These are phyloP conservation scores for Sarocladium strictum DNA, from an alignment of 2,329 filamentous ascomycete genomes.

Conservation along the genomic window DNA sequence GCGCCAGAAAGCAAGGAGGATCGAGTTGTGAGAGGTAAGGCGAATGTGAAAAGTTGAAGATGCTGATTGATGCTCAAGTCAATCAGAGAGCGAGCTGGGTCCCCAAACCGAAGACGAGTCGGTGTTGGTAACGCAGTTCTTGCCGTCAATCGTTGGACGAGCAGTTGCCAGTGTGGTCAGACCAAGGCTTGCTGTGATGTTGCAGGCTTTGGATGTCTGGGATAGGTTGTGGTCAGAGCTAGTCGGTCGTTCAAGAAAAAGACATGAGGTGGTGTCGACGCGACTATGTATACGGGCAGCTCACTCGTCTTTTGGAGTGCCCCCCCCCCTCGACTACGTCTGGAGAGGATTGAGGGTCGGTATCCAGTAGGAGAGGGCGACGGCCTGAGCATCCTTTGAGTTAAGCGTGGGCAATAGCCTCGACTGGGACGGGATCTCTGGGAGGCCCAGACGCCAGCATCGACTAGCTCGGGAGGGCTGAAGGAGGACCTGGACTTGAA, in stretches of 20 bases:
- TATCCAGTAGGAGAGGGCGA: slow-evolving; percentile 9
- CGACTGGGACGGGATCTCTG: slow-evolving; percentile 24
- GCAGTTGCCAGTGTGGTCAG: background rate
- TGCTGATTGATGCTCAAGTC: background rate
- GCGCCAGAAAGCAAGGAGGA: background rate
- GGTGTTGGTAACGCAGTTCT: background rate
- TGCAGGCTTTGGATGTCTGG: background rate
- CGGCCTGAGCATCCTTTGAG: slow-evolving; percentile 13
- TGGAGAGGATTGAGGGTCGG: slow-evolving; percentile 3
- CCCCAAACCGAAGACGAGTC: background rate
- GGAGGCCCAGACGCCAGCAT: slow-evolving; percentile 17
- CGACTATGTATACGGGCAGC: slow-evolving; percentile 6
- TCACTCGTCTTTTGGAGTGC: background rate
- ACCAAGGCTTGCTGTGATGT: background rate
- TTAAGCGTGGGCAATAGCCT: slow-evolving; percentile 13
- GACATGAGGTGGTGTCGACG: slow-evolving; percentile 5
- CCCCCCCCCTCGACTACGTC: slow-evolving; percentile 3
- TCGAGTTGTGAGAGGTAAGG: background rate
- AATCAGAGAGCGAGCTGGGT: too few relatives aligned
- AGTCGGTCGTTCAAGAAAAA: background rate
- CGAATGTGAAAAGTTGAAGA: background rate
- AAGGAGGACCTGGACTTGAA: slow-evolving; percentile 20
- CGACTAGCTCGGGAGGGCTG: slow-evolving; percentile 33
- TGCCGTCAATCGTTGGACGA: background rate
- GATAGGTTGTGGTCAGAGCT: background rate